phyloP scores from a whole-genome alignment of 345 rosid genomes.

The Brassica incana region DNA sequence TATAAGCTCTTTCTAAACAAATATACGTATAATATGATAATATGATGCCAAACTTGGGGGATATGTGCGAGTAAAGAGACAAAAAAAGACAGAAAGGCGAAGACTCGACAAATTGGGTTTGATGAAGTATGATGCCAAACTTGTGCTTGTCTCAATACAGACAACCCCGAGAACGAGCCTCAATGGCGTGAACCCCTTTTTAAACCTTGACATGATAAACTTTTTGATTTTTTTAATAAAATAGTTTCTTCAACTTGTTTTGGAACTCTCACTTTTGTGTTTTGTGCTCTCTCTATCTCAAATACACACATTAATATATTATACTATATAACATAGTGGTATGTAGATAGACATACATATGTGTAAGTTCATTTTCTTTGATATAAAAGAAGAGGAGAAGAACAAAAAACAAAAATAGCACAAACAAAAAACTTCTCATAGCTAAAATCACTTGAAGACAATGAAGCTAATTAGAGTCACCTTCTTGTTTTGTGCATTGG shows the following conservation, averaged over 20 bases:
- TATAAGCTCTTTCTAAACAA: background rate
- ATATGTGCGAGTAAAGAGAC: background rate
- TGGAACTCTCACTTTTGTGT: constrained; percentile 64
- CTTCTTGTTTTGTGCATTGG: constrained; percentile 26
- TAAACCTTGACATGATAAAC: constrained; percentile 16
- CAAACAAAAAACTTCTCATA: constrained; percentile 1
- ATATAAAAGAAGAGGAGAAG: constrained; percentile 30
- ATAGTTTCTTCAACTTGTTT: constrained; percentile 38
- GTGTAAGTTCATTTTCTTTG: constrained; percentile 18
- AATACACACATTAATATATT: constrained; percentile 6
- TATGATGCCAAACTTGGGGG: background rate
- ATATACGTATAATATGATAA: background rate
- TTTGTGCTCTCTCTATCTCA: constrained; percentile 44
- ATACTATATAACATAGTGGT: background rate
- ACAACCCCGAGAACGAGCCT: constrained; percentile 41
- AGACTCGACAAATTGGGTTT: constrained; percentile 32
- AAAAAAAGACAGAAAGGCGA: constrained; percentile 24
- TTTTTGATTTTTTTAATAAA: background rate
- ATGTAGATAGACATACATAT: background rate
- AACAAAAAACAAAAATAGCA: constrained; percentile 22
- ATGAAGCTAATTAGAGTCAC: constrained; percentile 31
- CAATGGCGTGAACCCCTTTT: constrained; percentile 41
- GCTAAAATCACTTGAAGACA: constrained; percentile 7
- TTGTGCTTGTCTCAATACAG: constrained; percentile 36
- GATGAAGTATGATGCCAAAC: constrained; percentile 40